A percentile compares a stretch with the other conserved stretches of the same genome.
These are phyloP conservation scores for Larix kaempferi DNA, from an alignment of 75 land plant genomes.

Conservation along the genomic window DNA sequence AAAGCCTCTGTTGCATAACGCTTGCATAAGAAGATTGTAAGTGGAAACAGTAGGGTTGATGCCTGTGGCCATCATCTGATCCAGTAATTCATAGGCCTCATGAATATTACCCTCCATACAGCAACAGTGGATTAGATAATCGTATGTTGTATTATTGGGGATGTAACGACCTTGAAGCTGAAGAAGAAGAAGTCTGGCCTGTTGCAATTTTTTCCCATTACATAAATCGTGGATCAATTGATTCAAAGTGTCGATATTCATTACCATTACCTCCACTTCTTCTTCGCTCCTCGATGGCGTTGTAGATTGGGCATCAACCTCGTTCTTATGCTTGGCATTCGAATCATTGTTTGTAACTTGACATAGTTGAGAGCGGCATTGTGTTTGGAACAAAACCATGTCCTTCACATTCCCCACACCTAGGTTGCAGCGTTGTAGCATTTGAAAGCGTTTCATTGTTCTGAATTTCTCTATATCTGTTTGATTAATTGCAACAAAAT, in stretches of 20 bases:
- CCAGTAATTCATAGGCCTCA: not conserved
- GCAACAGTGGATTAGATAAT: not conserved
- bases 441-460: too few relatives aligned
- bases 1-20: not conserved
- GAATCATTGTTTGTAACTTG: too few relatives aligned
- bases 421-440: too few relatives aligned
- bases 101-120: slow-evolving; percentile 3
- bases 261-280: not conserved
- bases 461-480: too few relatives aligned
- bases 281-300: too few relatives aligned
- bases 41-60: not conserved
- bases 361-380: too few relatives aligned
- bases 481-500: too few relatives aligned
- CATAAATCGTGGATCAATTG: not conserved
- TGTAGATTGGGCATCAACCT: too few relatives aligned
- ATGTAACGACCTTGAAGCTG: not conserved
- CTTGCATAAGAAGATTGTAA: not conserved
- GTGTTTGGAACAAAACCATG: too few relatives aligned
- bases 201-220: not conserved
- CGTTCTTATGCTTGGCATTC: too few relatives aligned
- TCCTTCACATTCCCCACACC: too few relatives aligned
- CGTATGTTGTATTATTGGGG: not conserved
- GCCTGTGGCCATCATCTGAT: slow-evolving; percentile 5
- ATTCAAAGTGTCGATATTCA: not conserved
- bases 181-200: slow-evolving; percentile 3